A percentile compares a stretch with the other conserved stretches of the same genome.
phyloP scores from a whole-genome alignment of 441 rosid genomes.

The Iberis amara region DNA sequence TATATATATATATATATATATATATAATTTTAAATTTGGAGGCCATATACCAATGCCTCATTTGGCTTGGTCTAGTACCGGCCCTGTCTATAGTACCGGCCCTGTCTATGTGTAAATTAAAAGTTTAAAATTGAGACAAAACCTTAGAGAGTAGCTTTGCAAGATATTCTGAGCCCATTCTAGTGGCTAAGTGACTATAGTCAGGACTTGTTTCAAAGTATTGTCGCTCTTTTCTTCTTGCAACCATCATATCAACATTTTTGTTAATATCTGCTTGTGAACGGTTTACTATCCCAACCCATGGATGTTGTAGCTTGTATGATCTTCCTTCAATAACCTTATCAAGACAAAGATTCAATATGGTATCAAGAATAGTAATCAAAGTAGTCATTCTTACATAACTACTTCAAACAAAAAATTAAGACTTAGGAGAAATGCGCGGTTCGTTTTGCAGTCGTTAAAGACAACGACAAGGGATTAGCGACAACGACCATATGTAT shows the following conservation, averaged over 20 bases:
- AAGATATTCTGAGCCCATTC: constrained; percentile 95
- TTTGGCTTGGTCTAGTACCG: too few species aligned
- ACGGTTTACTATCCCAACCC: constrained; percentile 94
- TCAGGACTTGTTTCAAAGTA: constrained; percentile 90
- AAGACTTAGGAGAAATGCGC: constrained; percentile 2
- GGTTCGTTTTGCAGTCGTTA: too few species aligned
- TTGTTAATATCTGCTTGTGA: constrained; percentile 90
- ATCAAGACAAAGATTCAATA: not conserved
- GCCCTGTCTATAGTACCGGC: too few species aligned
- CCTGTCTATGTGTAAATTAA: too few species aligned
- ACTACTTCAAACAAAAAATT: not conserved
- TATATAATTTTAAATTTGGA: too few species aligned
- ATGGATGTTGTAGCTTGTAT: constrained; percentile 70
- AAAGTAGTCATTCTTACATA: not conserved
- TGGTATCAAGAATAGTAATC: constrained; percentile 4
- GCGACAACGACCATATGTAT: too few species aligned
- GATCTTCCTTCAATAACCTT: constrained; percentile 91
- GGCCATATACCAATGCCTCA: too few species aligned
- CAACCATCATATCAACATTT: constrained; percentile 74
- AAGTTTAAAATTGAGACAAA: too few species aligned
- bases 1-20: too few species aligned
- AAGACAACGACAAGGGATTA: too few species aligned
- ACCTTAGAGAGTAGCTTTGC: constrained; percentile 88
- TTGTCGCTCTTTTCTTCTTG: constrained; percentile 76
- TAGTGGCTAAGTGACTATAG: constrained; percentile 70